These are phyloP conservation scores for Mesotaenium endlicherianum DNA, from an alignment of 139 green algal genomes.

Conservation along the genomic window DNA sequence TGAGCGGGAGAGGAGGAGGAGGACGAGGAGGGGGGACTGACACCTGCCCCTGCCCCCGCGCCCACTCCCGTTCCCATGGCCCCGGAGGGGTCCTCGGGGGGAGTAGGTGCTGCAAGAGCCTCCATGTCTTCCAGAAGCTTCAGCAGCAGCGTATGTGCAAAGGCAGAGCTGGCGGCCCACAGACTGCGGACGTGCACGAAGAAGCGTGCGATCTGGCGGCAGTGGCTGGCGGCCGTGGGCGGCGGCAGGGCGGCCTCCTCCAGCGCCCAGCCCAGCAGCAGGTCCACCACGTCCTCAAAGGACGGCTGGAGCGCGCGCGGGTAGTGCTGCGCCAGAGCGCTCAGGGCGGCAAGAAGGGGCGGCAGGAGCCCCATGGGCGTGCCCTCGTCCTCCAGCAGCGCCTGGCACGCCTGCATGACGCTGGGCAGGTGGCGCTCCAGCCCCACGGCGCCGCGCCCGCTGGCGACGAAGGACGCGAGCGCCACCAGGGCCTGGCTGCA, in stretches of 20 bases:
- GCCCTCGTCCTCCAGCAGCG: slow-evolving; percentile 36
- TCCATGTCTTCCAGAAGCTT: slow-evolving; percentile 44
- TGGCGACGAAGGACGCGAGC: background rate
- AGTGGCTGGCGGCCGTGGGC: background rate
- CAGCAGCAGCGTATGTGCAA: slow-evolving; percentile 5
- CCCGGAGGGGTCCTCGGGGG: background rate
- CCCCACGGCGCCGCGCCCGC: background rate
- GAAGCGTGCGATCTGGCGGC: slow-evolving; percentile 1
- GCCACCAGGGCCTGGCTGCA: background rate
- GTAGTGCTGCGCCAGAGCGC: background rate
- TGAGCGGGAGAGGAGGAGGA: too few relatives aligned
- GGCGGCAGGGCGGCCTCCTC: slow-evolving; percentile 5
- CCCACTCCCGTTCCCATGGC: background rate
- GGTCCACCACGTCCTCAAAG: slow-evolving; percentile 40
- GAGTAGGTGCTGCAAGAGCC: background rate
- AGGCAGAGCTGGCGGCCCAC: background rate
- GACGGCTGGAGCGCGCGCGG: background rate
- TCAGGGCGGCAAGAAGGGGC: slow-evolving; percentile 19
- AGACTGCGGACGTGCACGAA: slow-evolving; percentile 20
- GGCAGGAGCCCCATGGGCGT: slow-evolving; percentile 33
- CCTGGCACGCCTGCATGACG: slow-evolving; percentile 28
- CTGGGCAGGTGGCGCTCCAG: background rate
- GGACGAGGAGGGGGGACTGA: too few relatives aligned
- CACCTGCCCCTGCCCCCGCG: background rate
- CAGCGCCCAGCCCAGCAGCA: slow-evolving; percentile 39